Percentiles rank a stretch among this genome's conserved stretches.
Conservation (phyloP, 306 rosid genomes). For the Hippophae tibetana region DNA sequence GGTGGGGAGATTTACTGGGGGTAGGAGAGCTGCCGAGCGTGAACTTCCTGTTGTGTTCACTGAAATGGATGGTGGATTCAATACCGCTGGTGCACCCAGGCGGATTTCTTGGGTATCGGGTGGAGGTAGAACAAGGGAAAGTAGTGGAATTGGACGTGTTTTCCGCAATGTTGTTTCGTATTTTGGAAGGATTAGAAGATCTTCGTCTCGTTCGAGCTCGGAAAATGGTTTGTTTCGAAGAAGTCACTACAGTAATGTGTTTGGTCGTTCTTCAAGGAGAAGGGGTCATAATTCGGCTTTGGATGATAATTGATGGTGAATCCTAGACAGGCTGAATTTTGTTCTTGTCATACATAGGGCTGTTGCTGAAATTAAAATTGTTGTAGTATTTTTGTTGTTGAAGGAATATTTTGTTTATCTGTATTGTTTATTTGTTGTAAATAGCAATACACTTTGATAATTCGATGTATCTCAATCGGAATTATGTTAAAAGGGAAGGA, state of each 20-base stretch:
- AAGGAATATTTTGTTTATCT: constrained; percentile 14
- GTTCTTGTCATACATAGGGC: constrained; percentile 2
- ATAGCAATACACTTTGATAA: constrained; percentile 26
- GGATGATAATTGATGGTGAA: constrained; percentile 28
- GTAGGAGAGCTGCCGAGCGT: constrained; percentile 45
- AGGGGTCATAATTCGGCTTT: constrained; percentile 24
- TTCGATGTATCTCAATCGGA: constrained; percentile 14
- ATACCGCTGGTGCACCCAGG: constrained; percentile 38
- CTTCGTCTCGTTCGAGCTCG: constrained; percentile 30
- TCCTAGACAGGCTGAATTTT: not conserved
- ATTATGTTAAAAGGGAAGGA: constrained; percentile 11
- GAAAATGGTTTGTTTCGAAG: constrained; percentile 13
- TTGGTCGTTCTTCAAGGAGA: constrained; percentile 34
- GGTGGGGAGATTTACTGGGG: constrained; percentile 67
- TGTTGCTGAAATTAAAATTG: constrained; percentile 9
- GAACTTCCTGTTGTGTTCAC: constrained; percentile 72
- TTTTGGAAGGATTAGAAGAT: constrained; percentile 35
- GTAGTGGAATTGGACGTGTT: constrained; percentile 34
- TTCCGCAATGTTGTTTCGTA: constrained; percentile 36
- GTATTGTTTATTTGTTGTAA: constrained; percentile 27
- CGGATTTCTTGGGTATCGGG: constrained; percentile 44
- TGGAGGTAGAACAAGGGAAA: constrained; percentile 41
- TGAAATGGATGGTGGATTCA: constrained; percentile 73
- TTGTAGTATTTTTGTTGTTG: constrained; percentile 6
- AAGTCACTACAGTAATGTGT: constrained; percentile 26